Percentiles rank a stretch among this genome's conserved stretches.
Evolutionary conservation across 768 basidiomycete species (phyloP).

Genomic region (Mycena maculata): DNA sequence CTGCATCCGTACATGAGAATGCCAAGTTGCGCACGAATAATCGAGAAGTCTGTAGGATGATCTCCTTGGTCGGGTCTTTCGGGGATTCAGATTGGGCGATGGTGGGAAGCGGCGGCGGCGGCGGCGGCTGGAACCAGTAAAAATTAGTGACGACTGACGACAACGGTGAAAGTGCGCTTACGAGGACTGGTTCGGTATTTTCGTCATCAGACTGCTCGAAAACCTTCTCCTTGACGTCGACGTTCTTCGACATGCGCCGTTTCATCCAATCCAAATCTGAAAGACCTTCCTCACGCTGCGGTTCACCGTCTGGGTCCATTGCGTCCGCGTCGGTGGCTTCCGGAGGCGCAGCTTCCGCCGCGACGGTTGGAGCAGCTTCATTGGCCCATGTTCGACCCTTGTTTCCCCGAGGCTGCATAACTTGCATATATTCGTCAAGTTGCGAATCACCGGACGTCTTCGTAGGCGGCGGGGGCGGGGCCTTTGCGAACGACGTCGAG

Average conservation of each 20-base stretch:
- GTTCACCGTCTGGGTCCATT: constrained; percentile 37
- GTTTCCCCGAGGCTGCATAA: constrained; percentile 74
- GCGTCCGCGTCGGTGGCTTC: constrained; percentile 30
- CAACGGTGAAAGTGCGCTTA: constrained; percentile 10
- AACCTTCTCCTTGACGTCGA: constrained; percentile 56
- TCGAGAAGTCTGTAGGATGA: constrained; percentile 79
- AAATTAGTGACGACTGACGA: neutral
- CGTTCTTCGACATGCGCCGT: constrained; percentile 64
- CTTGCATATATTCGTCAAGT: constrained; percentile 75
- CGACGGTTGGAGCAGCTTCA: constrained; percentile 38
- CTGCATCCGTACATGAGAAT: constrained; percentile 81
- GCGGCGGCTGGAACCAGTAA: constrained; percentile 15
- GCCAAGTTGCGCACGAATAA: constrained; percentile 96
- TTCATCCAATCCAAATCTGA: constrained; percentile 85
- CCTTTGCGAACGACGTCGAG: constrained; percentile 16
- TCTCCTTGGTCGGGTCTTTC: constrained; percentile 56
- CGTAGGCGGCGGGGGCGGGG: constrained; percentile 24
- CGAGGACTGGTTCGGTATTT: constrained; percentile 38
- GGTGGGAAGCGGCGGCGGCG: constrained; percentile 21
- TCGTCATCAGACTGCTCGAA: constrained; percentile 77
- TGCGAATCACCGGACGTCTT: constrained; percentile 51
- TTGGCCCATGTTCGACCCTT: constrained; percentile 78
- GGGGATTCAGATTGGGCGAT: constrained; percentile 35
- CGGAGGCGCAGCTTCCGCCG: constrained; percentile 11
- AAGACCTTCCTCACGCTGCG: constrained; percentile 50